These are phyloP conservation scores for Pichia sp. DNA, from an alignment of 1,139 yeast genomes.

Conservation along the genomic window DNA sequence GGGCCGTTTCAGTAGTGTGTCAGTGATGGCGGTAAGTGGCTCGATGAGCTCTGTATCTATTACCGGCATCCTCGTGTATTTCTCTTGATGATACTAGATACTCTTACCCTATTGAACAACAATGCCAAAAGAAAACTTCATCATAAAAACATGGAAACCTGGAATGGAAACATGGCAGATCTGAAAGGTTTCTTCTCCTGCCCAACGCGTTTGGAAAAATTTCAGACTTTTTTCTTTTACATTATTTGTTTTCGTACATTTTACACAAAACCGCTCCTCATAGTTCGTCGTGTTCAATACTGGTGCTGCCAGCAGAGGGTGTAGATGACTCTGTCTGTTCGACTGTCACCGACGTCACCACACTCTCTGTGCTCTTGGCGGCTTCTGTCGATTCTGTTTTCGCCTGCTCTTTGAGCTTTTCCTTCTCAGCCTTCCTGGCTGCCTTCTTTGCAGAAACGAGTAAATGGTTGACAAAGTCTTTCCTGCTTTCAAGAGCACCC, in stretches of 20 bases:
- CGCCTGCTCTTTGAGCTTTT: neutral
- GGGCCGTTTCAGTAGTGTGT: constrained; percentile 31
- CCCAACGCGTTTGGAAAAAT: neutral
- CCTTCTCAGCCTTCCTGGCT: constrained; percentile 23
- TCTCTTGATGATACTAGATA: neutral
- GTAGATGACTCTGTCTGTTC: neutral
- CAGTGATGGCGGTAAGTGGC: constrained; percentile 31
- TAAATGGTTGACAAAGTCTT: constrained; percentile 36
- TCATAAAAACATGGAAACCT: neutral
- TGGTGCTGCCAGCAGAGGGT: neutral
- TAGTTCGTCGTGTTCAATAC: constrained; percentile 20
- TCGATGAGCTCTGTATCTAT: constrained; percentile 32
- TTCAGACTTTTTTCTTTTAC: neutral
- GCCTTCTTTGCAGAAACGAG: constrained; percentile 29
- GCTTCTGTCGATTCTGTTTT: neutral
- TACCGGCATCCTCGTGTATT: constrained; percentile 24
- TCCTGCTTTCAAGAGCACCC: constrained; percentile 40
- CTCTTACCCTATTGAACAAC: neutral
- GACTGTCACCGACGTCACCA: neutral
- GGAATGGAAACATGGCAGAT: neutral
- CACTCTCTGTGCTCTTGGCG: neutral
- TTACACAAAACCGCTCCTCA: constrained; percentile 4
- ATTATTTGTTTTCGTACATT: neutral
- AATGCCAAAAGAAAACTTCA: neutral
- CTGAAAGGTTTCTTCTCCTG: neutral